Percentiles rank a stretch among this genome's conserved stretches.
Evolutionary conservation across 495 filamentous ascomycete species (phyloP).

Genomic region (Xylaria curta): DNA sequence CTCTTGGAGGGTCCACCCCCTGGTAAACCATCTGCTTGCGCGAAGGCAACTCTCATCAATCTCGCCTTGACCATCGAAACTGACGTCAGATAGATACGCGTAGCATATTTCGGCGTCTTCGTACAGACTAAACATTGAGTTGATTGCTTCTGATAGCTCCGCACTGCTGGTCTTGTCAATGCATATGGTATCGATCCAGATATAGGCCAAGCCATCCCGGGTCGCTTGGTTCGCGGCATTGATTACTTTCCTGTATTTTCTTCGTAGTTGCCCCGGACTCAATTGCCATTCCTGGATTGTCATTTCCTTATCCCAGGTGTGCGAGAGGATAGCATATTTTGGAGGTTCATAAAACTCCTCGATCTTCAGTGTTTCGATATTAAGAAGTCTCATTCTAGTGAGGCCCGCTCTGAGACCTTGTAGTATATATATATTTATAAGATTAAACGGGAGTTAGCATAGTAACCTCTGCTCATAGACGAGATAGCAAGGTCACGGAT

Average conservation of each 20-base stretch:
- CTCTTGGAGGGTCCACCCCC: background rate
- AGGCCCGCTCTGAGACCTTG: background rate
- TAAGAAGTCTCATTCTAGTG: background rate
- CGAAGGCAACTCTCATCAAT: background rate
- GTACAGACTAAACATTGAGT: conserved; percentile 1
- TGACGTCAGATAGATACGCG: background rate
- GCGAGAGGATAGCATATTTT: conserved; percentile 30
- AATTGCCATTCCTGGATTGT: background rate
- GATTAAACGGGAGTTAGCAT: background rate
- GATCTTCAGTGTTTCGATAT: background rate
- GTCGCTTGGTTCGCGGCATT: background rate
- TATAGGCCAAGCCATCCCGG: background rate
- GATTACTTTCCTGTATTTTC: background rate
- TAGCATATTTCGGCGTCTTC: background rate
- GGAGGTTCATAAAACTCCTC: background rate
- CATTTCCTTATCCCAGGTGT: conserved; percentile 27
- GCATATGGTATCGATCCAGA: background rate
- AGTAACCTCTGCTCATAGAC: background rate
- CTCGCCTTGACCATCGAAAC: background rate
- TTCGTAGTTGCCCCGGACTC: background rate
- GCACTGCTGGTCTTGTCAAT: background rate
- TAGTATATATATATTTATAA: background rate
- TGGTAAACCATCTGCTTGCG: background rate
- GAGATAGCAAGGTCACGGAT: background rate
- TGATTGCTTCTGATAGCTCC: background rate